phyloP scores from a whole-genome alignment of 306 rosid species.

The Vicia villosa region DNA sequence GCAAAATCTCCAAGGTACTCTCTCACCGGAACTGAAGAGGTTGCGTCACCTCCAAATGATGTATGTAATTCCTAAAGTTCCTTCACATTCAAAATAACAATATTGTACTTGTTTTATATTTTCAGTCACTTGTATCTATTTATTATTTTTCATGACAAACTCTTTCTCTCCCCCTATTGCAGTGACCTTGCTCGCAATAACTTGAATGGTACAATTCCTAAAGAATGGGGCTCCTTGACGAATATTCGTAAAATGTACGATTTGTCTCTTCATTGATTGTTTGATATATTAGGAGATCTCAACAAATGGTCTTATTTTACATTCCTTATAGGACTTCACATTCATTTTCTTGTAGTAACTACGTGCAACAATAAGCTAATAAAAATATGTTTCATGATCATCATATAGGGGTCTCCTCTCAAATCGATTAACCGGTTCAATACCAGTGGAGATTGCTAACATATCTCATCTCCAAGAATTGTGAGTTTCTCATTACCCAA shows the following conservation, averaged over 20 bases:
- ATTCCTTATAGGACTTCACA: neutral
- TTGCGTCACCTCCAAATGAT: constrained; percentile 51
- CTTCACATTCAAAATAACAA: neutral
- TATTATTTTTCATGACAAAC: neutral
- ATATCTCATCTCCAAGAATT: constrained; percentile 53
- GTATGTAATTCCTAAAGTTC: constrained; percentile 40
- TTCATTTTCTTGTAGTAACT: neutral
- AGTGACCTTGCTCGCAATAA: constrained; percentile 58
- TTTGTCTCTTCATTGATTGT: neutral
- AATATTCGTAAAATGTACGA: neutral
- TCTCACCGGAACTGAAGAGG: constrained; percentile 51
- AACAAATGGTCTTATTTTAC: neutral
- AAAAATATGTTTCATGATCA: neutral
- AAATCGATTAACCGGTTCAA: constrained; percentile 61
- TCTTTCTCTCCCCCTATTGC: neutral
- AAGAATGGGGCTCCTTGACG: constrained; percentile 44
- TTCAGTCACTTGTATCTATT: neutral
- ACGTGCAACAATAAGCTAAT: constrained; percentile 14
- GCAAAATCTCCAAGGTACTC: constrained; percentile 55
- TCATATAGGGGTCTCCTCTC: constrained; percentile 48
- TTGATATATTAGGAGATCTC: neutral
- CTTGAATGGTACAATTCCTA: constrained; percentile 61
- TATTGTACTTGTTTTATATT: neutral
- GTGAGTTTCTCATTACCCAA: constrained; percentile 49
- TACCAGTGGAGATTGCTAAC: constrained; percentile 61